These are phyloP conservation scores for Allomyces arbusculus DNA, from an alignment of 192 early-diverging fungal species.

Conservation along the genomic window DNA sequence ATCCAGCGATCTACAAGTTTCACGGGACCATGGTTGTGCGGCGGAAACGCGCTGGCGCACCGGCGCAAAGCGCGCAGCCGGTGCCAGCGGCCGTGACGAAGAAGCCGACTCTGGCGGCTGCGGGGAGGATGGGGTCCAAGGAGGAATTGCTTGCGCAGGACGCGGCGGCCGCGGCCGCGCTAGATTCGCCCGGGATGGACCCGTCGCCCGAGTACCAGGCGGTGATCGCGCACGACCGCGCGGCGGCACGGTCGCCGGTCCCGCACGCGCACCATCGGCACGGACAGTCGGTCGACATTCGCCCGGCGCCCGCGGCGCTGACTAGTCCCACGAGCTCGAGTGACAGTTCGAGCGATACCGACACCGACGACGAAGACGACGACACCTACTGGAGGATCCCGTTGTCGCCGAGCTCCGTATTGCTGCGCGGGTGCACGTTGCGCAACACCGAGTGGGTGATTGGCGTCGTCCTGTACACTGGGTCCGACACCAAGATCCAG, in stretches of 20 bases:
- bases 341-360: neutral
- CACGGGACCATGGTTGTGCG: conserved; percentile 40
- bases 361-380: neutral
- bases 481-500: conserved; percentile 87
- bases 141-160: no score
- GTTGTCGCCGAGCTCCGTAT: conserved; percentile 51
- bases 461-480: conserved; percentile 76
- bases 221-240: neutral
- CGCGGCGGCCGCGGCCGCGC: neutral
- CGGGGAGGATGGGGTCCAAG: no score
- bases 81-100: neutral
- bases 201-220: neutral
- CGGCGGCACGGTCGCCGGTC: neutral
- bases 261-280: conserved; percentile 1
- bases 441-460: conserved; percentile 80
- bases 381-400: conserved; percentile 23
- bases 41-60: neutral
- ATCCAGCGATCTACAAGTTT: conserved; percentile 68
- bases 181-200: neutral
- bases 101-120: no score
- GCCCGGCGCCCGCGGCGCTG: neutral
- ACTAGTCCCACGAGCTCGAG: neutral
- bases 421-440: conserved; percentile 79
- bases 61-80: neutral
- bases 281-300: neutral